Base-by-base conservation (phyloP, 2,329 filamentous ascomycete genomes). In the Arthrinium puccinioides region DNA sequence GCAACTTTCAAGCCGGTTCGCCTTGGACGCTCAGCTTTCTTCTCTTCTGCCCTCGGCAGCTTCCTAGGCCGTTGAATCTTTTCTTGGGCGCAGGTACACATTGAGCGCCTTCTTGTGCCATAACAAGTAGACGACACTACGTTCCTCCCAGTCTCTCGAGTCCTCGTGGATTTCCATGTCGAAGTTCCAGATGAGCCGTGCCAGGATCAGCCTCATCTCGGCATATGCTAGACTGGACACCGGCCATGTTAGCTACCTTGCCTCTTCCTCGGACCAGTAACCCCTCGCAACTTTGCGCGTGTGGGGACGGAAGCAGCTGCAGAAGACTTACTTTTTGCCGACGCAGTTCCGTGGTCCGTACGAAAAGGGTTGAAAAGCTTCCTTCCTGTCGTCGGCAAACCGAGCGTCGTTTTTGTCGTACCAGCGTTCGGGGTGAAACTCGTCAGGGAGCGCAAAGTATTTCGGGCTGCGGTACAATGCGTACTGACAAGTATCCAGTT, bases 391-490 rank as follows among this genome's bases (percentile, higher is more conserved):
- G 10, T 44, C 44, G 27, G 46, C 47, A 42, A 55, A 67, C 8
- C 34, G 35, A 4, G 32, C n/a, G 5, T 37, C 35, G 4, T 24
- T 7, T 18, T 16, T 10, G 7, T 9, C 11, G n/a, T 43, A 42
- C 14, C 57, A 67, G 0, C 65, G 56, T 38, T 67, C 63, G 0
- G 66, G 66, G 13, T 49, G 47, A 44, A 61, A 69, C 3, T 44
- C 44, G 36, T 55, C 38, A 0, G 65, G 59, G 5, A 62, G 53
- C 7, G 52, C 54, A 49, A 64, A 69, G 41, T 61, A 56, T 13
- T 43, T 42, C 7, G 53, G 43, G 21, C 56, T 49, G 34, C 56
- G 55, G 44, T 63, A 60, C n/a, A 57, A 42, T 4, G 56, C 49
- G 45, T 50, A 63, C 33, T 66, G 61, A 36, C 54, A 55, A 9